These are phyloP conservation scores for Chaetoscypha palmicola DNA, from an alignment of 2,329 filamentous ascomycete genomes.

Conservation along the genomic window DNA sequence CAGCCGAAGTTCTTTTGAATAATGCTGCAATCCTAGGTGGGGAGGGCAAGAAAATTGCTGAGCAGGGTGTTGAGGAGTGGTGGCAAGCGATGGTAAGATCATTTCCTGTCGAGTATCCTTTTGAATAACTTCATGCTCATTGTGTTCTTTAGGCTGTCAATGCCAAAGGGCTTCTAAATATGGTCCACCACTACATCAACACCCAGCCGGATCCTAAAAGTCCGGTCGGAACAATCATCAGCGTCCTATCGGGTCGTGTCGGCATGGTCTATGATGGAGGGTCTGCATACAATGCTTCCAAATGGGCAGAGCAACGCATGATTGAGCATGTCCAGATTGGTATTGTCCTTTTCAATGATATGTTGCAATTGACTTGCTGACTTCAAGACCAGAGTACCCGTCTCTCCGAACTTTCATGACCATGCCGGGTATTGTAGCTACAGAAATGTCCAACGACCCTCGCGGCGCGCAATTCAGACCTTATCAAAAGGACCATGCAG, in stretches of 20 bases:
- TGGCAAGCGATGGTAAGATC: conserved; percentile 32
- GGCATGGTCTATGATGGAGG: conserved; percentile 29
- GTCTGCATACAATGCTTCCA: conserved; percentile 40
- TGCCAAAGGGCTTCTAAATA: conserved; percentile 41
- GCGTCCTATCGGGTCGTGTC: conserved; percentile 36
- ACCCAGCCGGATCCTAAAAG: conserved; percentile 26
- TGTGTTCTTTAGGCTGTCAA: conserved; percentile 41
- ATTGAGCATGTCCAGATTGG: conserved; percentile 33
- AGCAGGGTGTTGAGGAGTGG: conserved; percentile 38
- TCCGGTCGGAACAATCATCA: conserved; percentile 33
- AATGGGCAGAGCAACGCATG: conserved; percentile 39
- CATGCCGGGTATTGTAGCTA: conserved; percentile 38
- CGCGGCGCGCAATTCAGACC: too few species aligned
- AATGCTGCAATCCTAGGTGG: conserved; percentile 38
- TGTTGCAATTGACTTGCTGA: neutral
- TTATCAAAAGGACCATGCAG: conserved; percentile 30
- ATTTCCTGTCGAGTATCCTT: too few species aligned
- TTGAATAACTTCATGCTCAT: too few species aligned
- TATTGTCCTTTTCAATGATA: conserved; percentile 3
- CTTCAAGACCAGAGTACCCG: conserved; percentile 38
- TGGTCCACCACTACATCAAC: conserved; percentile 40
- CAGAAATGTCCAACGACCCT: neutral
- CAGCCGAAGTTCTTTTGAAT: conserved; percentile 35
- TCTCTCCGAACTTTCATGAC: conserved; percentile 38
- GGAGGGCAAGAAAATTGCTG: conserved; percentile 30